Percentiles rank a stretch among this genome's conserved stretches.
Conservation (phyloP, 2,329 filamentous ascomycete genomes). For the Botryotinia calthae region DNA sequence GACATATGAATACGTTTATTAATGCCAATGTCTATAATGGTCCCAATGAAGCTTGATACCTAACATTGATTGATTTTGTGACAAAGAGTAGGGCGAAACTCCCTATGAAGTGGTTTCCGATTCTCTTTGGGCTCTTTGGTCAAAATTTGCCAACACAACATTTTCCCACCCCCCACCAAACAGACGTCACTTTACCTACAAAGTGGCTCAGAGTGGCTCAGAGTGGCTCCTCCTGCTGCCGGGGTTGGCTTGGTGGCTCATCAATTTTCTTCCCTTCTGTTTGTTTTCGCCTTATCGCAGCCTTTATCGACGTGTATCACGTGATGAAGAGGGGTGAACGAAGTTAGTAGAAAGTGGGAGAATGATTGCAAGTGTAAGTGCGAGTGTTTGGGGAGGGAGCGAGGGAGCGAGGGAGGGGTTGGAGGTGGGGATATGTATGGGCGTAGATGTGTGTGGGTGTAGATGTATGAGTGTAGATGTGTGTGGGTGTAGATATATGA, state of each 20-base stretch:
- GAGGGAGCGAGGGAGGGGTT: not conserved
- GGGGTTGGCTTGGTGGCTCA: not conserved
- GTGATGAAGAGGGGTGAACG: not conserved
- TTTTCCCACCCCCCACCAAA: not conserved
- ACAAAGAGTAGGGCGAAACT: not conserved
- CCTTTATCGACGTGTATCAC: not conserved
- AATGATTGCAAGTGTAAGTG: not conserved
- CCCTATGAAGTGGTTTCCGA: not conserved
- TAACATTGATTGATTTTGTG: not conserved
- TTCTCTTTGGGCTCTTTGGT: not conserved
- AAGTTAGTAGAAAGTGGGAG: slow-evolving; percentile 4
- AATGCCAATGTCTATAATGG: not conserved
- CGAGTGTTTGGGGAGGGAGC: not conserved
- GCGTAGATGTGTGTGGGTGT: not conserved
- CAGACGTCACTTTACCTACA: slow-evolving; percentile 3
- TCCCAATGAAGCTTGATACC: not conserved
- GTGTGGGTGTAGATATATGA: no score
- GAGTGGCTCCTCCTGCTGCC: not conserved
- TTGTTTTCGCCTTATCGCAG: not conserved
- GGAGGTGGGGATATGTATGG: no score
- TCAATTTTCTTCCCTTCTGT: not conserved
- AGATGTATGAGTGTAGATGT: not conserved
- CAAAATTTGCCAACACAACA: not conserved
- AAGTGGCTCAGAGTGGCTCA: slow-evolving; percentile 3
- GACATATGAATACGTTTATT: not conserved